Conservation (phyloP, 257 asterid genomes). For the Solanum bulbocastanum region DNA sequence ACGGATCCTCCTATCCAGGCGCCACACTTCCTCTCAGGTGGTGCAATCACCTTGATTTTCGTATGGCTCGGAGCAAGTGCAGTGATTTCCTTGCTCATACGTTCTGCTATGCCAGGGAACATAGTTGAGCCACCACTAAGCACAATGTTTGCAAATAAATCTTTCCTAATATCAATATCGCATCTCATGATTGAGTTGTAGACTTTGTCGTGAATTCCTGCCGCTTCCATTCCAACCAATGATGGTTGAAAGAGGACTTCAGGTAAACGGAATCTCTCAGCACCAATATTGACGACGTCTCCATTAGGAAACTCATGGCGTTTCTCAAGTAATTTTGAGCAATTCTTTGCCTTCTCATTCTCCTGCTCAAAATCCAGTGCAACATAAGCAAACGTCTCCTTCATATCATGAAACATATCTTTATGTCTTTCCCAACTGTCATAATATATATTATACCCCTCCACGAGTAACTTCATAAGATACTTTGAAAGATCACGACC, state of each 20-base stretch:
- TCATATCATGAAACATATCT: not conserved
- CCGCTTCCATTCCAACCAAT: slow-evolving; percentile 5
- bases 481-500: not conserved
- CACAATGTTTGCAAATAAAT: not conserved
- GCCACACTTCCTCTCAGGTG: not conserved
- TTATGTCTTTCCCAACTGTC: not conserved
- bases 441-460: not conserved
- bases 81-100: not conserved
- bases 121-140: not conserved
- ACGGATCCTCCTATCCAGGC: not conserved
- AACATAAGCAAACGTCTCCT: not conserved
- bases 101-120: not conserved
- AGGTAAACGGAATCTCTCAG: not conserved
- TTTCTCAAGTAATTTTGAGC: not conserved
- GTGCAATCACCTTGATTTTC: not conserved
- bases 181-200: not conserved
- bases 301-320: not conserved
- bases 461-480: not conserved
- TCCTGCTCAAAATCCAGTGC: not conserved
- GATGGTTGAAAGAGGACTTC: not conserved
- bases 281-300: not conserved
- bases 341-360: not conserved
- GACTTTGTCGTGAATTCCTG: slow-evolving; percentile 14
- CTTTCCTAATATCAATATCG: not conserved
- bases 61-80: not conserved